Base-by-base conservation (phyloP, 768 basidiomycete genomes). In the Phylloporus scabripes region DNA sequence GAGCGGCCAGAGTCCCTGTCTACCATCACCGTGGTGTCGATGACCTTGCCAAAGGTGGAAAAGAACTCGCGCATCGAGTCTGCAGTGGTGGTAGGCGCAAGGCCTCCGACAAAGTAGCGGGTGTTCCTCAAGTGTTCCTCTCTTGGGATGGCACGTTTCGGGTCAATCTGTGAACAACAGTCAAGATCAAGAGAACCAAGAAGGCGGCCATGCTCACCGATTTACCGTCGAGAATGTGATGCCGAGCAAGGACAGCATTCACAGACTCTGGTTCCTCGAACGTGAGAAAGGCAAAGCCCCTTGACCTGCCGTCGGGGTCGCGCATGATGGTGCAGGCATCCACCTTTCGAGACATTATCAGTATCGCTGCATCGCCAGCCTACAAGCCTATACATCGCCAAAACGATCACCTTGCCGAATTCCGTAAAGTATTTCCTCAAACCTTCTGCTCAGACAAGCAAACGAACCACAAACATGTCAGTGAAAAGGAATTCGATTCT, bases 271-370 rank as follows among this genome's bases (percentile, higher is more conserved):
- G 63, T 41, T 87, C 81, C 59, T 82, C 80, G 61, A 90, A 92
- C 4, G 89, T 92, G 60, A 92, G 69, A 62, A 92, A 92, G 0
- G 87, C 89, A 65, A 92, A 92, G 1, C 89, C 89, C 54, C 88
- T 72, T 20, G 89, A 91, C 15, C 86, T 78, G 14, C 86, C 79
- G 20, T 71, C 71, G 5, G 80, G 77, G 65, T 91, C 89, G 51
- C 87, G 83, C 88, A 92, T 91, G 62, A 91, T 89, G 6, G 85
- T 90, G 54, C 82, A 86, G 18, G 86, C 83, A 59, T 86, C 85
- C 63, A 92, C 83, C 72, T 81, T 77, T 48, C 41, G 38, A 50
- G 49, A 46, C 21, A 43, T 29, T 12, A 2, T 60, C 50, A 65
- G 54, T 39, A 49, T 38, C 45, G 17, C 52, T 17, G 11, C 8